Conservation (phyloP, 2,329 filamentous ascomycete species). For the Neocucurbitaria cava region DNA sequence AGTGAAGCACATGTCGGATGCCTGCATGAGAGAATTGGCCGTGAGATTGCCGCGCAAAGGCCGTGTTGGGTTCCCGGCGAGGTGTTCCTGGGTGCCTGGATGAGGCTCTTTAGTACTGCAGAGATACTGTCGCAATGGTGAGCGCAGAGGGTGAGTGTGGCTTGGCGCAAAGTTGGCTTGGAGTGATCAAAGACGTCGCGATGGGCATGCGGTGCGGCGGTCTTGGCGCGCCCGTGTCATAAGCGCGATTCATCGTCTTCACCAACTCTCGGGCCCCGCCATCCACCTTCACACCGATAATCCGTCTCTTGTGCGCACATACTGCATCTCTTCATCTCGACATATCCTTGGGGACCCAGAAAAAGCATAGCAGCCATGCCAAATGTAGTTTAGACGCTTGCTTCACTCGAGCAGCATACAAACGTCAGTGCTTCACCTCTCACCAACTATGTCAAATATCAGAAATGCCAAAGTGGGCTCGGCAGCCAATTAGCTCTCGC, state of each 20-base stretch:
- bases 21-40: slow-evolving; percentile 29
- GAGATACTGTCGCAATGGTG: background rate
- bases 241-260: slow-evolving; percentile 13
- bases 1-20: slow-evolving; percentile 38
- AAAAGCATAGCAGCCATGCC: slow-evolving; percentile 7
- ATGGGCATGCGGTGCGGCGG: slow-evolving; percentile 21
- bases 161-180: background rate
- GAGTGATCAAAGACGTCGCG: slow-evolving; percentile 25
- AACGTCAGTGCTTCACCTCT: slow-evolving; percentile 16
- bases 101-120: background rate
- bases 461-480: background rate
- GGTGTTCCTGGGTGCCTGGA: background rate
- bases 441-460: background rate
- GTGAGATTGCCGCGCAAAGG: slow-evolving; percentile 1
- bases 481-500: background rate
- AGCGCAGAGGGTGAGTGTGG: slow-evolving; percentile 1
- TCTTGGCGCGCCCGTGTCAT: slow-evolving; percentile 20
- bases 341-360: background rate
- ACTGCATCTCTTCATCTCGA: slow-evolving; percentile 17
- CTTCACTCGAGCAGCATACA: slow-evolving; percentile 28
- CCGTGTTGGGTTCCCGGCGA: background rate
- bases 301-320: background rate
- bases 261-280: background rate
- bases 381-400: slow-evolving; percentile 21
- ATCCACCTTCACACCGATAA: slow-evolving; percentile 17